Evolutionary conservation across 2,329 filamentous ascomycete genomes (phyloP).

Genomic region (Emmonsia crescens): DNA sequence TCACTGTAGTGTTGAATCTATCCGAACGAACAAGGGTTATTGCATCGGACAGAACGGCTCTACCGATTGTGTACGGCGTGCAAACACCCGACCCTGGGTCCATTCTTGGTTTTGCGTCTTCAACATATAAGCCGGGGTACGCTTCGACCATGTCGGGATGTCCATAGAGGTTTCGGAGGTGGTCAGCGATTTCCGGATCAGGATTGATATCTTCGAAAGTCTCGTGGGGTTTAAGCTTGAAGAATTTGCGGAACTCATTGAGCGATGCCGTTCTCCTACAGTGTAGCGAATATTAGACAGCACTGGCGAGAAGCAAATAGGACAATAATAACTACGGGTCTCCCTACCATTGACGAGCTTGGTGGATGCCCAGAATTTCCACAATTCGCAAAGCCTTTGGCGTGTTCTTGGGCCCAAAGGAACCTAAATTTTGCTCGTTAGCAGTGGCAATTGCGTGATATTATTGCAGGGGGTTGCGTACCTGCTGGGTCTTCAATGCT

Average conservation of each 20-base stretch:
- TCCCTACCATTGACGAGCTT: slow-evolving; percentile 56
- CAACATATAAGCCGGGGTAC: slow-evolving; percentile 52
- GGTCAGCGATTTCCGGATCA: slow-evolving; percentile 44
- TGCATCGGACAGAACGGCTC: slow-evolving; percentile 32
- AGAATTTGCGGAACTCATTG: slow-evolving; percentile 51
- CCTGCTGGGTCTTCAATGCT: slow-evolving; percentile 58
- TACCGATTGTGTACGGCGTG: slow-evolving; percentile 26
- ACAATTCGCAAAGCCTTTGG: slow-evolving; percentile 61
- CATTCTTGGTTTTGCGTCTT: slow-evolving; percentile 26
- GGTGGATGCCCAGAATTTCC: slow-evolving; percentile 68
- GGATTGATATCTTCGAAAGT: slow-evolving; percentile 49
- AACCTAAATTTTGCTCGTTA: slow-evolving; percentile 28
- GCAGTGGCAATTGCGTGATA: not conserved
- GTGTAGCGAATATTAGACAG: not conserved
- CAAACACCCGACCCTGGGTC: slow-evolving; percentile 26
- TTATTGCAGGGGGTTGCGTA: slow-evolving; percentile 5
- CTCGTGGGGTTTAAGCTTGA: slow-evolving; percentile 46
- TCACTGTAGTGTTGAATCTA: slow-evolving; percentile 27
- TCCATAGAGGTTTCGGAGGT: slow-evolving; percentile 49
- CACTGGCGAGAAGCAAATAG: not conserved
- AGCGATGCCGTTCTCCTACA: slow-evolving; percentile 22
- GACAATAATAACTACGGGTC: not conserved
- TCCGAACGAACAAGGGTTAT: slow-evolving; percentile 33
- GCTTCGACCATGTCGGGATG: slow-evolving; percentile 57
- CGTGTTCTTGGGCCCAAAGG: slow-evolving; percentile 60